A percentile compares a stretch with the other conserved stretches of the same genome.
Evolutionary conservation across 352 stramenopile genomes (phyloP).

Genomic region (Pythium pyrilobum): DNA sequence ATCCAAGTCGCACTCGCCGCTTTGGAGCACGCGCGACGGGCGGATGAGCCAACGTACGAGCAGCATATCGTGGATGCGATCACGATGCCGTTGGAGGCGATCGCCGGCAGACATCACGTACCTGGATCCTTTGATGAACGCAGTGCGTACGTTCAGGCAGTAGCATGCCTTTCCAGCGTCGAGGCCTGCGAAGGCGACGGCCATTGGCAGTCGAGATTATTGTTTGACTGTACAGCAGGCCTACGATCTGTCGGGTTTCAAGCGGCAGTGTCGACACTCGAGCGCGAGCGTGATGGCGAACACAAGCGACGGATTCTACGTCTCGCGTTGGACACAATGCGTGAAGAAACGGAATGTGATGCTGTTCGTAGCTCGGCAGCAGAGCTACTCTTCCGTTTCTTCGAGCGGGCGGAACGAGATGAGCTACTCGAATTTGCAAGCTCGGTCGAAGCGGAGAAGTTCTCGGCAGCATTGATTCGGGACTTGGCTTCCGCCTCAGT

Average conservation of each 20-base stretch:
- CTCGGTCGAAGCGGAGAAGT: background rate
- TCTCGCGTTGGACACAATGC: slow-evolving; percentile 41
- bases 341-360: slow-evolving; percentile 47
- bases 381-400: background rate
- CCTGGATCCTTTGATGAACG: slow-evolving; percentile 49
- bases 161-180: slow-evolving; percentile 36
- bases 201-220: slow-evolving; percentile 42
- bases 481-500: background rate
- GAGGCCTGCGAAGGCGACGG: slow-evolving; percentile 12
- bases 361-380: slow-evolving; percentile 35
- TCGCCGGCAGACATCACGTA: slow-evolving; percentile 44
- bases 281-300: background rate
- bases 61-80: slow-evolving; percentile 13
- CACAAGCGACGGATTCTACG: slow-evolving; percentile 22
- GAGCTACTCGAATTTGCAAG: background rate
- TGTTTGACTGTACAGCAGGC: slow-evolving; percentile 53
- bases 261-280: background rate
- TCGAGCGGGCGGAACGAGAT: background rate
- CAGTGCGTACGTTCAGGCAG: slow-evolving; percentile 29
- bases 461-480: background rate
- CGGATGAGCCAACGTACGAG: background rate
- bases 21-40: background rate
- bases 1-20: background rate
- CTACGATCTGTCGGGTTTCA: slow-evolving; percentile 44
- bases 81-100: slow-evolving; percentile 38